Evolutionary conservation across 495 filamentous ascomycete species (phyloP), one percentile per base, ranked within the genome.

Genomic region (Talaromyces thailandensis): DNA sequence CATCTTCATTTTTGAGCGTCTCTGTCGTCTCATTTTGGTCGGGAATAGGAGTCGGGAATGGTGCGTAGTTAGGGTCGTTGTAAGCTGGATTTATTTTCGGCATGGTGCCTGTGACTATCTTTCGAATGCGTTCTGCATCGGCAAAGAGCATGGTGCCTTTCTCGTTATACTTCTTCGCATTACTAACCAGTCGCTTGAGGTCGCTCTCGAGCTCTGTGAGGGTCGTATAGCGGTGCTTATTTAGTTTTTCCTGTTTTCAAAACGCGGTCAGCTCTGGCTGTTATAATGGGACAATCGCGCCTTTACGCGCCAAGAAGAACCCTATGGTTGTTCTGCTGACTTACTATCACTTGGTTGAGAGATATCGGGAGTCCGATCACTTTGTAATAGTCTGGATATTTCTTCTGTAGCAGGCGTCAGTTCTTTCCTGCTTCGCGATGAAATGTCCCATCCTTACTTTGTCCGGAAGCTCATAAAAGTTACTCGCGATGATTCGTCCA

Each of bases 71-170:
- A 9, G 78, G 77, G 18, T 79, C 70, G 58, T 80, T 82, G 70
- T 91, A 91, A 8, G 86, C 87, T 26, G 89, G 89, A 63, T 92
- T 92, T 65, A 83, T 79, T 67, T 86, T 86, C 52, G 81, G 81
- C 89, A 92, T 92, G 65, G 81, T 86, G 68, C 87, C 90, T 69
- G 84, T 89, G 18, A 89, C 76, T 23, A 86, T 81, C 70, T 92
- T 92, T 14, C 89, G 80, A 29, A 92, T 78, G 26, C 88, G 83
- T 66, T 92, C 89, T 1, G 89, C 88, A 69, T 92, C 89, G 5
- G 86, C 84, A 68, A 84, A 90, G 28, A 88, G 73, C 40, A 84
- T 73, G 2, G 87, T 86, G 23, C 75, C 77, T 67, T 82, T 86
- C 56, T 84, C 78, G 66, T 90, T 90, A 71, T 79, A 89, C 24